Evolutionary conservation across 371 early-diverging fungal genomes (phyloP).

Genomic region (Blastocladiella emersonii): DNA sequence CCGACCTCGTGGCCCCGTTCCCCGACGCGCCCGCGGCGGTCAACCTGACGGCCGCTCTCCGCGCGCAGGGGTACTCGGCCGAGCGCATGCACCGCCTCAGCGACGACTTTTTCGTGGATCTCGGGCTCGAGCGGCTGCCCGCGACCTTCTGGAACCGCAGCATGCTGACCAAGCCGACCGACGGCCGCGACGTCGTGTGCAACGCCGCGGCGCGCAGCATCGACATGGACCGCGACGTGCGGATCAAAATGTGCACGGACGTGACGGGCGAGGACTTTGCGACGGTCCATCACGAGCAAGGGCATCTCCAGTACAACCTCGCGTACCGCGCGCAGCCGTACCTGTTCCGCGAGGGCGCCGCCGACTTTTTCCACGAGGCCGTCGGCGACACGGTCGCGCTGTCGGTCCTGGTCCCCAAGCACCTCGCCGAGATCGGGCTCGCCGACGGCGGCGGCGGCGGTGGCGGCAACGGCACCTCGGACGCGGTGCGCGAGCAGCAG

Average conservation of each 20-base stretch:
- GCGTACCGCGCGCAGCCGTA: conserved; percentile 11
- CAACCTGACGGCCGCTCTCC: not conserved
- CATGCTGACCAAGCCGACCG: conserved; percentile 12
- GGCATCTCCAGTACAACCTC: conserved; percentile 15
- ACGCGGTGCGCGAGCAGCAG: conserved; percentile 2
- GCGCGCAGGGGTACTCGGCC: conserved; percentile 9
- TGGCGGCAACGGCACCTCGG: too few species aligned
- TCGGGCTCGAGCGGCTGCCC: conserved; percentile 9
- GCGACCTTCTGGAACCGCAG: conserved; percentile 11
- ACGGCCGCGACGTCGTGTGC: conserved; percentile 9
- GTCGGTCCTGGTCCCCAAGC: conserved; percentile 10
- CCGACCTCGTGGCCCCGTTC: conserved; percentile 10
- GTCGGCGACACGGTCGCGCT: conserved; percentile 16
- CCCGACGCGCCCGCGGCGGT: conserved; percentile 1
- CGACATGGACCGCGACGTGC: conserved; percentile 10
- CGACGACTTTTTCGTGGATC: conserved; percentile 13
- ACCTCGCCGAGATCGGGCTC: conserved; percentile 12
- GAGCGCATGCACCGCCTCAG: conserved; percentile 11
- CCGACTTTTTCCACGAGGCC: conserved; percentile 15
- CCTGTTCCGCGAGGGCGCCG: conserved; percentile 11
- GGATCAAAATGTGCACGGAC: conserved; percentile 18
- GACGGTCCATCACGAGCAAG: conserved; percentile 18
- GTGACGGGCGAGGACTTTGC: conserved; percentile 9
- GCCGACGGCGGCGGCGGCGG: too few species aligned
- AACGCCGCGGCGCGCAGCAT: conserved; percentile 15